phyloP scores from a whole-genome alignment of 2,329 filamentous ascomycete species.

The Hypomyces perniciosus region DNA sequence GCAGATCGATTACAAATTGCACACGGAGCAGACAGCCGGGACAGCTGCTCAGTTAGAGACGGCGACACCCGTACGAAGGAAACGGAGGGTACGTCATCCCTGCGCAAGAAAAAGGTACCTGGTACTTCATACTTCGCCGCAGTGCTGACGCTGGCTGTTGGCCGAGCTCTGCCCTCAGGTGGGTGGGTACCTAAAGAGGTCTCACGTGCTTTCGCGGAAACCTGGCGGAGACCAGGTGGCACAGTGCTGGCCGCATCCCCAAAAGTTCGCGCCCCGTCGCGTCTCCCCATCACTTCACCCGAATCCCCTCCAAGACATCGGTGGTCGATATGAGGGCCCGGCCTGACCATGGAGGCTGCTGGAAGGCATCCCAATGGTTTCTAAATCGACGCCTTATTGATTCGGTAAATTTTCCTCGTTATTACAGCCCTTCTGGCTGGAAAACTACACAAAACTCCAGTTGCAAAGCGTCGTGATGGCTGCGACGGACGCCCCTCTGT shows the following conservation, averaged over 20 bases:
- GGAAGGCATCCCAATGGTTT: constrained; percentile 11
- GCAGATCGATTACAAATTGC: no score
- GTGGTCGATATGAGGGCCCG: constrained; percentile 9
- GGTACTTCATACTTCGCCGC: not conserved
- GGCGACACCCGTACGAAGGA: not conserved
- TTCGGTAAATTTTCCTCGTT: constrained; percentile 19
- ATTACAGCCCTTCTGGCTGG: constrained; percentile 15
- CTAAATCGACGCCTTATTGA: not conserved
- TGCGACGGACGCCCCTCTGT: constrained; percentile 18
- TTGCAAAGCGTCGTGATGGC: constrained; percentile 11
- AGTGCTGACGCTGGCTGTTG: not conserved
- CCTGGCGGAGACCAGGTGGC: constrained; percentile 30
- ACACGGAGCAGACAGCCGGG: no score
- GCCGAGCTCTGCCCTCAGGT: not conserved
- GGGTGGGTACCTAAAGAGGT: not conserved
- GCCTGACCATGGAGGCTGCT: constrained; percentile 24
- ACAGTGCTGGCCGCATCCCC: constrained; percentile 25
- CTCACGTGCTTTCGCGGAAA: constrained; percentile 41
- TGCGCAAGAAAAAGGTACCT: not conserved
- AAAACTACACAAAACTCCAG: constrained; percentile 15
- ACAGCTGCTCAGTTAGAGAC: no score
- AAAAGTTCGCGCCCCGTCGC: constrained; percentile 37
- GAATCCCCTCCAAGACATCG: constrained; percentile 30
- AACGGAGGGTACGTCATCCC: constrained; percentile 1
- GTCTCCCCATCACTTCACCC: constrained; percentile 37